Evolutionary conservation across 2,329 filamentous ascomycete genomes (phyloP), one percentile per base, ranked within the genome.

Genomic region (Aotearoamyces nothofagi): DNA sequence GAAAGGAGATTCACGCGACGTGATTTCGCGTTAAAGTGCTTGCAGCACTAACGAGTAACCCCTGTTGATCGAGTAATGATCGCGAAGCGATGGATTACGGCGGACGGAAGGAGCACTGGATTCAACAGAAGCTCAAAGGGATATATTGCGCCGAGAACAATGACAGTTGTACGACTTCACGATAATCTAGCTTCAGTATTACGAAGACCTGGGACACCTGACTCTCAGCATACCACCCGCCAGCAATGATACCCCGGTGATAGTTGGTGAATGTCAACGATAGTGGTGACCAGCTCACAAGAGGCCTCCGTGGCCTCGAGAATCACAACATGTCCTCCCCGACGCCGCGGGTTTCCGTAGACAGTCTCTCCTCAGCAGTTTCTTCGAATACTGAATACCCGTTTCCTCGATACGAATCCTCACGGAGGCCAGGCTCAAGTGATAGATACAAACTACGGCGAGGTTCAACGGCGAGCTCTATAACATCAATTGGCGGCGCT

Each of bases 401-500:
- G 49, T 54, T 78, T 63, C 60, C 63, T 5, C 53, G 69, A 63
- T 52, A 69, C 58, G 71, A 75, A 33, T 49, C 46, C 37, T 44
- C 54, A 22, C 25, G n/a, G 26, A 48, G 45, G 31, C 39, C 41
- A 7, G 39, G 43, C 12, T 49, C 47, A 7, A 45, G 37, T 36
- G 34, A 36, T 15, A 45, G 42, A 38, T 64, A 66, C 42, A 50
- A 50, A 32, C 61, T 68, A 26, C 65, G 86, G 48, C 69, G 84
- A 53, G 79, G 73, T 37, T 96, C 90, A 31, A 80, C 75, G 15
- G 77, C 86, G 24, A 92, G 84, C 60, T 94, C 87, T 13, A 71
- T 87, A 42, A 73, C 77, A 48, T 94, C 86, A 17, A 73, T 92
- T 49, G 84, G 84, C 36, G 83, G 83, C n/a, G 66, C 71, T 19